A percentile compares a stretch with the other conserved stretches of the same genome.
Conservation (phyloP, 345 rosid species). For the Trapa bicornis region DNA sequence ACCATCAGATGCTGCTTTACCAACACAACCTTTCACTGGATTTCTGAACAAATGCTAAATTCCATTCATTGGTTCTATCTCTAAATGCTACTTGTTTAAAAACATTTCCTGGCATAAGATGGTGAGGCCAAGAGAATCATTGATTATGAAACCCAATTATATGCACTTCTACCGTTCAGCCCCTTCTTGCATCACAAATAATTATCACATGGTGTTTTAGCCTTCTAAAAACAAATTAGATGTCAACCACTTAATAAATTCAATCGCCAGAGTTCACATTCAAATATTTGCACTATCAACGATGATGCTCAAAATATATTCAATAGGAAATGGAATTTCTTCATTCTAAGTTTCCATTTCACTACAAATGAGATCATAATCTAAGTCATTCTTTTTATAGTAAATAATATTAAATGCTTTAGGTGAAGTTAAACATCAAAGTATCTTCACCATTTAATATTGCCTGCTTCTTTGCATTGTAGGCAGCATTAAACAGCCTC, state of each 20-base stretch:
- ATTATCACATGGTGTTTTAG: not conserved
- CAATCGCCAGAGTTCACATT: not conserved
- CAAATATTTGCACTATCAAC: not conserved
- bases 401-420: not conserved
- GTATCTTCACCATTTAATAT: slow-evolving; percentile 53
- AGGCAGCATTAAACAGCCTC: slow-evolving; percentile 85
- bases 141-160: not conserved
- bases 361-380: not conserved
- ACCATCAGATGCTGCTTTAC: not conserved
- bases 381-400: too few relatives aligned
- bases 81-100: not conserved
- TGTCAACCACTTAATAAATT: not conserved
- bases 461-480: slow-evolving; percentile 92
- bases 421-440: not conserved
- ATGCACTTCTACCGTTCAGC: not conserved
- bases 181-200: too few relatives aligned
- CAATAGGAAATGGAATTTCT: not conserved
- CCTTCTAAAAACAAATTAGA: not conserved
- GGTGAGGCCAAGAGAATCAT: not conserved
- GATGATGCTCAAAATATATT: not conserved
- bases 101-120: not conserved
- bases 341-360: not conserved
- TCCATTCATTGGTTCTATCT: not conserved
- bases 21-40: too few relatives aligned
- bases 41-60: not conserved